Percentiles rank a stretch among this genome's conserved stretches.
These are phyloP conservation scores for Metschnikowia cubensis DNA, from an alignment of 805 yeast genomes.

Conservation along the genomic window DNA sequence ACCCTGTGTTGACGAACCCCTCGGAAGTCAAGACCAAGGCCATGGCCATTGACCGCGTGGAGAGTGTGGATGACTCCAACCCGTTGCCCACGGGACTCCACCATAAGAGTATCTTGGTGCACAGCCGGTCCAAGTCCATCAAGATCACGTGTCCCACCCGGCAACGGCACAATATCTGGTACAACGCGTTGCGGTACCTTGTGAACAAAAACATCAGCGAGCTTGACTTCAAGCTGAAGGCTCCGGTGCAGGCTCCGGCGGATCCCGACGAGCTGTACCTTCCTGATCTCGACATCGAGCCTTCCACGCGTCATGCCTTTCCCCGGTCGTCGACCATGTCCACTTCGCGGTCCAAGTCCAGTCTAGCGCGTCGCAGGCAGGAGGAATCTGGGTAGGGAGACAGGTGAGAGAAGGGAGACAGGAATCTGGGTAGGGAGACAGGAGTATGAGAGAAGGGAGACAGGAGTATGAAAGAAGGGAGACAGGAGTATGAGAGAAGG, in stretches of 20 bases:
- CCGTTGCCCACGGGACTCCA: conserved; percentile 87
- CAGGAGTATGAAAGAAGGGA: too few relatives aligned
- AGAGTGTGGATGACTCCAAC: conserved; percentile 77
- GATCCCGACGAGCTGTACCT: conserved; percentile 6
- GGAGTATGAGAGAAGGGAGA: too few relatives aligned
- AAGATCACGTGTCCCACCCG: conserved; percentile 85
- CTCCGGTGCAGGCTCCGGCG: background rate
- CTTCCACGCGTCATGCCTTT: conserved; percentile 18
- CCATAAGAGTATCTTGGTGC: conserved; percentile 77
- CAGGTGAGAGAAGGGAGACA: too few relatives aligned
- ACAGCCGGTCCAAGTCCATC: conserved; percentile 59
- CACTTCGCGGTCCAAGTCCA: conserved; percentile 9
- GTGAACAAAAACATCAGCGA: conserved; percentile 63
- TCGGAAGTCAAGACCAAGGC: conserved; percentile 66
- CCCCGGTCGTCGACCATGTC: conserved; percentile 16
- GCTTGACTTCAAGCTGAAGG: conserved; percentile 35
- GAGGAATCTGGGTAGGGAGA: too few relatives aligned
- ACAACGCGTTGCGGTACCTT: conserved; percentile 72
- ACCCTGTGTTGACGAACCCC: conserved; percentile 72
- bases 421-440: too few relatives aligned
- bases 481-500: too few relatives aligned
- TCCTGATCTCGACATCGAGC: conserved; percentile 12
- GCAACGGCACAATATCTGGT: conserved; percentile 89
- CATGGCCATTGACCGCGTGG: conserved; percentile 73
- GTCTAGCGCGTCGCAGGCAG: background rate